Percentiles rank a stretch among this genome's conserved stretches.
Conservation (phyloP, 768 basidiomycete species). For the Serpula lacrymans region DNA sequence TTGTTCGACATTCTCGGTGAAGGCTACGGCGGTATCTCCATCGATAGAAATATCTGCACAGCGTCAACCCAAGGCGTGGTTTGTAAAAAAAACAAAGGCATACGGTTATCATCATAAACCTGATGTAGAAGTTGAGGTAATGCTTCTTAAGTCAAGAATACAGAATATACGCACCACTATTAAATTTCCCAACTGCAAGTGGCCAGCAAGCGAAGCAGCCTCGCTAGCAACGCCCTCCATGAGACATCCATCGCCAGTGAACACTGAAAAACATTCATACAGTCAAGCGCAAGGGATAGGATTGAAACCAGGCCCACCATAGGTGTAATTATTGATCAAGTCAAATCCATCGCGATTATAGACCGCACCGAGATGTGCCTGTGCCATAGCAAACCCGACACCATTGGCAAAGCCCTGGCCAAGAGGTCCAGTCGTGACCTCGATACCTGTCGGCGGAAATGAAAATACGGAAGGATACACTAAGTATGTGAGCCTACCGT, state of each 20-base stretch:
- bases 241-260: conserved; percentile 92
- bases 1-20: conserved; percentile 90
- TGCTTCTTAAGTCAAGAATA: conserved; percentile 8
- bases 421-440: conserved; percentile 94
- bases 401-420: conserved; percentile 94
- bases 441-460: conserved; percentile 47
- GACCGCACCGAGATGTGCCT: conserved; percentile 84
- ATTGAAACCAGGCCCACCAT: conserved; percentile 47
- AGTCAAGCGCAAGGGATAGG: conserved; percentile 1
- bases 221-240: conserved; percentile 97
- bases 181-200: conserved; percentile 90
- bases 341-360: conserved; percentile 87
- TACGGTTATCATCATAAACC: conserved; percentile 97
- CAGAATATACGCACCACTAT: conserved; percentile 64
- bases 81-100: conserved; percentile 23
- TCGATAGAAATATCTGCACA: conserved; percentile 89
- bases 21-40: conserved; percentile 86
- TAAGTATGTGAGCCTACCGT: conserved; percentile 36
- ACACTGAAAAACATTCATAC: conserved; percentile 45
- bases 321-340: conserved; percentile 84
- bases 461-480: not conserved
- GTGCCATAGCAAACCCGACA: conserved; percentile 91
- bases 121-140: conserved; percentile 26
- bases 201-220: conserved; percentile 89
- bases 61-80: conserved; percentile 7